Base-by-base conservation (phyloP, 2,329 filamentous ascomycete species). In the Cladosporium sp. region DNA sequence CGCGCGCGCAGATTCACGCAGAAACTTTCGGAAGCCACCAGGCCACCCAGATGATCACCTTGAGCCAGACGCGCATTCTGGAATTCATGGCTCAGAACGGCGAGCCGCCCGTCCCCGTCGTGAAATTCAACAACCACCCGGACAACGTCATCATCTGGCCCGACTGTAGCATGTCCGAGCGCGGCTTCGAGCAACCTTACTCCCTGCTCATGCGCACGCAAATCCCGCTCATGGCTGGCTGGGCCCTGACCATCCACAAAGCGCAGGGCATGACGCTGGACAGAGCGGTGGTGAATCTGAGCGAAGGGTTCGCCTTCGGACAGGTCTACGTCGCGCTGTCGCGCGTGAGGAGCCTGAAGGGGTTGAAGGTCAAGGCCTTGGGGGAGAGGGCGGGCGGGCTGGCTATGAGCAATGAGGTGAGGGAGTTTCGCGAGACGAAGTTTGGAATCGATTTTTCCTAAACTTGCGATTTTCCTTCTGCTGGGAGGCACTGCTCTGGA, bases 211-310 rank as follows among this genome's bases (percentile, higher is more conserved):
- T 70, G 1, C 71, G 83, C n/a, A 82, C 80, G 0, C 82, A 85
- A 59, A 73, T 86, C 5, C 83, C 83, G 0, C 69, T 86, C 0
- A 66, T 74, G 1, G 70, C 80, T 0, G 83, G 76, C 0, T 86
- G 82, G 78, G 83, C 83, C 0, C 75, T 84, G 58, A 85, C 76
- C 0, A 77, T 84, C 2, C 83, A 86, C 61, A 84, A 83, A 61
- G 74, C 73, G 3, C 80, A 85, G 66, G 80, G 82, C 3, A 78
- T 84, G 71, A 84, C 81, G 1, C 67, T 86, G 3, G 76, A 84
- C 17, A 72, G 73, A 3, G 80, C 81, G 2, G 71, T 76, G 1
- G 79, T 85, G 1, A 67, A 85, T 58, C 60, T 85, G 4, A 61
- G 63, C 0, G 62, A 64, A 4, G 72, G 72, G 0, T 85, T 84